Evolutionary conservation across 1,139 yeast genomes (phyloP).

Genomic region (Candida gigantensis): DNA sequence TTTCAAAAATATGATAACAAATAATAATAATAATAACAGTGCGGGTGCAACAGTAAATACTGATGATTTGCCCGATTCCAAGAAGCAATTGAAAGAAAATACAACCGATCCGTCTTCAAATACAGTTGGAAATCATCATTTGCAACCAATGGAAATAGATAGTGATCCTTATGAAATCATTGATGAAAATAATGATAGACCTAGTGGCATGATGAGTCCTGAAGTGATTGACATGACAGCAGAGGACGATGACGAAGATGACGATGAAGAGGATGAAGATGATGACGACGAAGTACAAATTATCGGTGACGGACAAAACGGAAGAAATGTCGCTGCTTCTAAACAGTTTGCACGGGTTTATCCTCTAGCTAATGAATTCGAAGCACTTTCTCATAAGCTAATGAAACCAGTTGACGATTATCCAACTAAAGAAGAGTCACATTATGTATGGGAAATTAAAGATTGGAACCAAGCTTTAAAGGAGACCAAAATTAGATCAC

Average conservation of each 20-base stretch:
- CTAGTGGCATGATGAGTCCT: conserved; percentile 6
- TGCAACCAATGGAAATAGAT: conserved; percentile 9
- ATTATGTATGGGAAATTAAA: conserved; percentile 73
- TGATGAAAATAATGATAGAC: background rate
- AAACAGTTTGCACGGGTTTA: conserved; percentile 3
- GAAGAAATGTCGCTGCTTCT: background rate
- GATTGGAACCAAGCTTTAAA: conserved; percentile 57
- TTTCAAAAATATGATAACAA: conserved; percentile 17
- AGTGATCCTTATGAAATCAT: conserved; percentile 2
- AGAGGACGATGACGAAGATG: conserved; percentile 11
- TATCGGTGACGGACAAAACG: conserved; percentile 4
- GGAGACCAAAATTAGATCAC: conserved; percentile 52
- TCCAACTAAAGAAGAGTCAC: conserved; percentile 40
- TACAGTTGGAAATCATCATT: conserved; percentile 11
- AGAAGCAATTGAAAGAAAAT: conserved; percentile 11
- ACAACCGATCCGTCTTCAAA: conserved; percentile 15
- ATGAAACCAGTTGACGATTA: conserved; percentile 49
- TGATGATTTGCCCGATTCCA: conserved; percentile 10
- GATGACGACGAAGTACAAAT: conserved; percentile 8
- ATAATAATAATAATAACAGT: conserved; percentile 15
- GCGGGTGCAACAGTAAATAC: conserved; percentile 7
- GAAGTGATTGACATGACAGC: conserved; percentile 14
- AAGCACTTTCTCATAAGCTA: conserved; percentile 28
- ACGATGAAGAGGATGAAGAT: conserved; percentile 9
- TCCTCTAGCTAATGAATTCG: conserved; percentile 36